A percentile compares a stretch with the other conserved stretches of the same genome.
Evolutionary conservation across 305 asterid genomes (phyloP).

Genomic region (Lippia alba): DNA sequence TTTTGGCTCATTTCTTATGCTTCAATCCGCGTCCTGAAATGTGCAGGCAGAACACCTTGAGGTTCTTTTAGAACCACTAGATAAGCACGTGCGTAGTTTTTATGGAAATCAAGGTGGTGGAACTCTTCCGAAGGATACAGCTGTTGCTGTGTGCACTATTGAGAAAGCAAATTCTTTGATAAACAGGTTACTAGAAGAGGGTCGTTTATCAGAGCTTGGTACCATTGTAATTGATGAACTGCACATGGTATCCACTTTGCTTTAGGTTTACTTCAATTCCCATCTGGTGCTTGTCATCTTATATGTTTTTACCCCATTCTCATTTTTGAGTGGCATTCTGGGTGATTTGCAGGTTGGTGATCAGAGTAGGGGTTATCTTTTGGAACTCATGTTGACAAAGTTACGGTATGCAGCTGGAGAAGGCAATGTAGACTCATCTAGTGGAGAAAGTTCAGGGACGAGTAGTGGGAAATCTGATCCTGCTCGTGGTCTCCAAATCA

Average conservation of each 20-base stretch:
- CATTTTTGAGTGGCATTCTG: slow-evolving; percentile 39
- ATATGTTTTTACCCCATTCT: slow-evolving; percentile 26
- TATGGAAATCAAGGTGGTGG: slow-evolving; percentile 99
- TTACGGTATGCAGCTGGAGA: slow-evolving; percentile 99
- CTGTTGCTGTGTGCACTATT: slow-evolving; percentile 96
- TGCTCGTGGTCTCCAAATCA: slow-evolving; percentile 91
- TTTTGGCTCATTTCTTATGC: slow-evolving; percentile 29
- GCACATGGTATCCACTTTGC: slow-evolving; percentile 82
- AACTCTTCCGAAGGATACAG: slow-evolving; percentile 91
- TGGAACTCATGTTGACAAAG: slow-evolving; percentile 97
- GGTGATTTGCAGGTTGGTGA: slow-evolving; percentile 85
- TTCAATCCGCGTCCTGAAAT: slow-evolving; percentile 28
- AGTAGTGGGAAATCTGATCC: slow-evolving; percentile 85
- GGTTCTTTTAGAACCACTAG: slow-evolving; percentile 82
- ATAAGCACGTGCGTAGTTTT: slow-evolving; percentile 91
- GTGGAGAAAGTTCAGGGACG: slow-evolving; percentile 91
- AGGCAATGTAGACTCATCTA: slow-evolving; percentile 81
- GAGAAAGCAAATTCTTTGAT: slow-evolving; percentile 98
- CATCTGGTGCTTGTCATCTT: slow-evolving; percentile 28
- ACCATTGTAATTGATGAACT: slow-evolving; percentile 98
- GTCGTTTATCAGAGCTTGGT: slow-evolving; percentile 95
- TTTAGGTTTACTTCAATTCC: slow-evolving; percentile 33
- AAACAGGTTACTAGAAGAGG: slow-evolving; percentile 91
- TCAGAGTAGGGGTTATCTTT: slow-evolving; percentile 94
- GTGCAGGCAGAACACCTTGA: slow-evolving; percentile 96